These are phyloP conservation scores for Spencermartinsiella ligniputridi DNA, from an alignment of 1,139 yeast genomes.

Conservation along the genomic window DNA sequence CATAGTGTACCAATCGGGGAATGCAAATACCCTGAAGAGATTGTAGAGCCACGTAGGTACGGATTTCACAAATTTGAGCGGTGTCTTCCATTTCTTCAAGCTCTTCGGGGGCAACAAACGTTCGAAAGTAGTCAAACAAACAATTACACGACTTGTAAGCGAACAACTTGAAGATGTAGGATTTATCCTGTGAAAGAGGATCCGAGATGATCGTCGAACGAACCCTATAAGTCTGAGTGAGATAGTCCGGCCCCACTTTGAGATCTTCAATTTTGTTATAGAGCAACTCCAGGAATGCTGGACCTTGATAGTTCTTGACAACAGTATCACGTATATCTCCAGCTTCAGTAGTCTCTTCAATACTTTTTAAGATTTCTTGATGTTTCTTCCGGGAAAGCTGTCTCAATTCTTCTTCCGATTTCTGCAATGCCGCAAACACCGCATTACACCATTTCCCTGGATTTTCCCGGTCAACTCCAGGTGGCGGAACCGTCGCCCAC, in stretches of 20 bases:
- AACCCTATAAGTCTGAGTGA: background rate
- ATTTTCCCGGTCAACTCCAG: no score
- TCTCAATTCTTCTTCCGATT: no score
- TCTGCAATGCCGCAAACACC: no score
- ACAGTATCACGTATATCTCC: background rate
- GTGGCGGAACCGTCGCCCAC: no score
- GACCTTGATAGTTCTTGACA: background rate
- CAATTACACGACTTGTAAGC: background rate
- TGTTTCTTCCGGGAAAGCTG: background rate
- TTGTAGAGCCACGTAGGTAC: background rate
- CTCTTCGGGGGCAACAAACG: background rate
- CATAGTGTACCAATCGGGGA: background rate
- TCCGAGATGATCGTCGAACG: background rate
- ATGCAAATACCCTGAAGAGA: background rate
- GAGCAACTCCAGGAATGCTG: background rate
- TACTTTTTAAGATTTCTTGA: no score
- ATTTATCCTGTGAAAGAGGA: background rate
- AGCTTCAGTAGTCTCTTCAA: background rate
- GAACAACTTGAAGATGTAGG: background rate
- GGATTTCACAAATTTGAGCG: background rate
- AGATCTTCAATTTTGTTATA: background rate
- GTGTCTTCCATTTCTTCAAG: background rate
- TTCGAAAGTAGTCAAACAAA: background rate
- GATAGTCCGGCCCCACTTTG: background rate
- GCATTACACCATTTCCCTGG: no score